phyloP scores from a whole-genome alignment of 1,139 yeast species.

The Geotrichum bryndzae region DNA sequence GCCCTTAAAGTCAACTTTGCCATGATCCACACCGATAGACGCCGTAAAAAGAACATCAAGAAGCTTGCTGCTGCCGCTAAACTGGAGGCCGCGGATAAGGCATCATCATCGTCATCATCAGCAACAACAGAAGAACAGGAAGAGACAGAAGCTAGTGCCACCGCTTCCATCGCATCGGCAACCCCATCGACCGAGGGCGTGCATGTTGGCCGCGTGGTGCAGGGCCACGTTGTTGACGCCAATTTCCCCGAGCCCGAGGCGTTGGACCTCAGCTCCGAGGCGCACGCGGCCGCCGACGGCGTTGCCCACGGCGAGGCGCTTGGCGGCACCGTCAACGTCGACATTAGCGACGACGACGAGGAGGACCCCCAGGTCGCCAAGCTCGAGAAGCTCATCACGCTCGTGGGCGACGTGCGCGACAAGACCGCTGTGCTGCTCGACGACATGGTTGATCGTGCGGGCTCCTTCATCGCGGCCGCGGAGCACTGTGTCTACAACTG shows the following conservation, averaged over 20 bases:
- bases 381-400: conserved; percentile 77
- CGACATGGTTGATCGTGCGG: conserved; percentile 95
- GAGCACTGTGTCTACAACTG: conserved; percentile 92
- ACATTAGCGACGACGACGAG: conserved; percentile 64
- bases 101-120: background rate
- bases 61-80: conserved; percentile 19
- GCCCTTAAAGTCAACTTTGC: conserved; percentile 92
- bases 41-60: conserved; percentile 73
- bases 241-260: conserved; percentile 37
- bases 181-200: conserved; percentile 52
- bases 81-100: background rate
- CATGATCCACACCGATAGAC: conserved; percentile 96
- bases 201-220: conserved; percentile 92
- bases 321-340: conserved; percentile 80
- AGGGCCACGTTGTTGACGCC: conserved; percentile 96
- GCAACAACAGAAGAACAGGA: conserved; percentile 40
- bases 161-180: conserved; percentile 40
- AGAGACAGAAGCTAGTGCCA: conserved; percentile 58
- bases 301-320: conserved; percentile 39
- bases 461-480: conserved; percentile 92
- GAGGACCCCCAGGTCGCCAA: conserved; percentile 41
- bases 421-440: conserved; percentile 91
- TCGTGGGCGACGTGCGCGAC: conserved; percentile 91
- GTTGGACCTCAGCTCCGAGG: conserved; percentile 10
- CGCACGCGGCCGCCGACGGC: background rate